These are phyloP conservation scores for Leavenworthia alabamica DNA, from an alignment of 345 rosid genomes.

Conservation along the genomic window DNA sequence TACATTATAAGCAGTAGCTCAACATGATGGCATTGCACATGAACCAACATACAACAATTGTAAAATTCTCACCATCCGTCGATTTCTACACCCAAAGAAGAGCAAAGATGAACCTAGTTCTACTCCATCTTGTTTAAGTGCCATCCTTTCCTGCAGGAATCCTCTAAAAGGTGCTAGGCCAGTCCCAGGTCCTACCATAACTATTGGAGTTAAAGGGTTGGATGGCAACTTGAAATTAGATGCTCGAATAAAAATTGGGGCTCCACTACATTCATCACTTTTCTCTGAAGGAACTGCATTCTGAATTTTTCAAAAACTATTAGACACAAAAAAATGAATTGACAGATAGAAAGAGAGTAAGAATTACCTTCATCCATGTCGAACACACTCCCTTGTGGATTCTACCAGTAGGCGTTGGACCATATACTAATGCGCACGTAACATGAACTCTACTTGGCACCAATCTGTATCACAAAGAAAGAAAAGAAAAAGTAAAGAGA, in stretches of 20 bases:
- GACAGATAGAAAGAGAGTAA: not conserved
- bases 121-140: slow-evolving; percentile 65
- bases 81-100: slow-evolving; percentile 93
- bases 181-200: slow-evolving; percentile 71
- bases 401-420: slow-evolving; percentile 76
- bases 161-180: slow-evolving; percentile 78
- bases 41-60: not conserved
- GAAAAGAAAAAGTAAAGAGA: not conserved
- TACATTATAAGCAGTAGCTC: not conserved
- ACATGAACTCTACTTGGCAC: slow-evolving; percentile 73
- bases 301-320: slow-evolving; percentile 31
- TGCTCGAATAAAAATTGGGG: slow-evolving; percentile 52
- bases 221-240: slow-evolving; percentile 59
- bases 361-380: slow-evolving; percentile 85
- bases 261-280: slow-evolving; percentile 51
- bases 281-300: slow-evolving; percentile 50
- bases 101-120: slow-evolving; percentile 67
- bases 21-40: not conserved
- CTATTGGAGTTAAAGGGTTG: slow-evolving; percentile 42
- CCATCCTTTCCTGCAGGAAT: slow-evolving; percentile 76
- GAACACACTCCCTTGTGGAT: slow-evolving; percentile 91
- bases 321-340: not conserved
- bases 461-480: slow-evolving; percentile 41
- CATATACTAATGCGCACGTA: slow-evolving; percentile 85
- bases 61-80: slow-evolving; percentile 49